A percentile compares a stretch with the other conserved stretches of the same genome.
These are phyloP conservation scores for Leccinellum rugosiceps DNA, from an alignment of 768 basidiomycete genomes.

Conservation along the genomic window DNA sequence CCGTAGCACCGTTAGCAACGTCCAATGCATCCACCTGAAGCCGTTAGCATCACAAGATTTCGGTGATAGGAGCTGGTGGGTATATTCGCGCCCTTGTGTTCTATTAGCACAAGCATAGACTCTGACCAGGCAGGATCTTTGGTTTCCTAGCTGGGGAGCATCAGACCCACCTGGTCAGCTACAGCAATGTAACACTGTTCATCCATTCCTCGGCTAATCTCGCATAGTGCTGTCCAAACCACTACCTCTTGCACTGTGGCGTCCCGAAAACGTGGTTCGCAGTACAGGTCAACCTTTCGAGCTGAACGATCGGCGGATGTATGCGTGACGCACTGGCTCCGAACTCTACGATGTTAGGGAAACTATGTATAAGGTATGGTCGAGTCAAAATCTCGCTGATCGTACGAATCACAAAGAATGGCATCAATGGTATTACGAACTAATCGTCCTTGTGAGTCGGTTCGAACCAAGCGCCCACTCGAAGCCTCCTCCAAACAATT, in stretches of 20 bases:
- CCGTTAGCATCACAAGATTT: too few species aligned
- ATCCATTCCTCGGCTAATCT: slow-evolving; percentile 42
- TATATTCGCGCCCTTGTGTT: background rate
- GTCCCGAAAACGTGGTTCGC: slow-evolving; percentile 46
- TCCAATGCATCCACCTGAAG: too few species aligned
- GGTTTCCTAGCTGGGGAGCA: slow-evolving; percentile 26
- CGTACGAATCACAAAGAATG: slow-evolving; percentile 55
- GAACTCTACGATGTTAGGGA: slow-evolving; percentile 66
- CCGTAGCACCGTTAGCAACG: too few species aligned
- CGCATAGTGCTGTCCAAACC: slow-evolving; percentile 61
- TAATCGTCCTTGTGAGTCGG: slow-evolving; percentile 45
- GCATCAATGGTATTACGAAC: slow-evolving; percentile 46
- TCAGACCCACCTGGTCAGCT: too few species aligned
- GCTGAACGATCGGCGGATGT: slow-evolving; percentile 38
- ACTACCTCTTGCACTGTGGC: slow-evolving; percentile 62
- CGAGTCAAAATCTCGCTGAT: background rate
- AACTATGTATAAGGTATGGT: slow-evolving; percentile 30
- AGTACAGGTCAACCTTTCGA: slow-evolving; percentile 57
- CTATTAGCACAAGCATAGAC: background rate
- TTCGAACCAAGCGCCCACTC: slow-evolving; percentile 54
- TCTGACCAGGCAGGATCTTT: background rate
- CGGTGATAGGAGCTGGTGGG: too few species aligned
- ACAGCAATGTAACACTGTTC: too few species aligned
- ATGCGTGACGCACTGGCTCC: slow-evolving; percentile 53
- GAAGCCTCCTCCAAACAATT: slow-evolving; percentile 46